Evolutionary conservation across 768 basidiomycete species (phyloP), one percentile per base, ranked within the genome.

Genomic region (Dioszegia aurantiaca): DNA sequence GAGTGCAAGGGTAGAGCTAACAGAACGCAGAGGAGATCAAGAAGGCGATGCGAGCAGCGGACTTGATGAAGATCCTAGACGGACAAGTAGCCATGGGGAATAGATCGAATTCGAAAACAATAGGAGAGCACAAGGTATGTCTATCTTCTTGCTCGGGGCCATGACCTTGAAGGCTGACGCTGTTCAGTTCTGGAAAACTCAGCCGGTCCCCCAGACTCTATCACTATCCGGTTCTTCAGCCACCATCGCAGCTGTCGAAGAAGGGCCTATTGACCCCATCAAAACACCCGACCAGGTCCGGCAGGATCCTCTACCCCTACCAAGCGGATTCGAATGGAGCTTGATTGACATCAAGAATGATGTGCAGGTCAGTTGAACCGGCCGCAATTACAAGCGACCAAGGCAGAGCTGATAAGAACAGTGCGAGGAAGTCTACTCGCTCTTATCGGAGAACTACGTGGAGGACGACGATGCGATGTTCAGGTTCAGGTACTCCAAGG

Each of bases 401-500:
- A 39, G 36, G 21, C 6, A 10, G 4, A 9, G 48, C 39, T 59
- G 41, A 47, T 33, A 6, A 23, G 14, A 2, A 27, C 57, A 97
- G 90, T 84, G 85, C 64, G 87, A 89, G 70, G 95, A 99, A 74
- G 85, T 97, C 12, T 89, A 95, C 69, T 86, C 91, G 63, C 81
- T 99, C 2, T 80, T 99, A 39, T 95, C 90, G 3, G 81, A 86
- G 12, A 88, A 98, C 77, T 99, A 98, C 67, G 92, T 99, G 43
- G 95, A 99, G 75, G 95, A 99, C 72, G 87, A 89, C 65, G 87
- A 90, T 48, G 93, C 93, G 4, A 82, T 88, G n/a, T 95, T 98
- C 82, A 85, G 95, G 33, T 97, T 99, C 81, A 86, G 89, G 73
- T 99, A 99, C 69, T 89, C 87, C 41, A 85, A 90, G 3, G 91